These are phyloP conservation scores for Auriculariales sp. DNA, from an alignment of 768 basidiomycete species.

Conservation along the genomic window DNA sequence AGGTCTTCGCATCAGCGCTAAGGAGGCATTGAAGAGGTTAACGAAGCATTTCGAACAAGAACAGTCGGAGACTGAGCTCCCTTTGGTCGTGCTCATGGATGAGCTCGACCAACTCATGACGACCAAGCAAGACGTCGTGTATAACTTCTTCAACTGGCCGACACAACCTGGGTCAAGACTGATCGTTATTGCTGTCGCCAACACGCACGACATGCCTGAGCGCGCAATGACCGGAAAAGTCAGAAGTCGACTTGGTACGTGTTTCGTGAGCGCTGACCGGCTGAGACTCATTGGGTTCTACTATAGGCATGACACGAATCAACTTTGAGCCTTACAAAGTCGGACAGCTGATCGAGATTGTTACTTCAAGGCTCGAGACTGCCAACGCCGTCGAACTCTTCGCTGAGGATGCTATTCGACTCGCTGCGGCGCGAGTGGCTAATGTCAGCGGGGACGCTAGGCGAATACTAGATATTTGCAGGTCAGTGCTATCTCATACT, in stretches of 20 bases:
- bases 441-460: slow-evolving; percentile 89
- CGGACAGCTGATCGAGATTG: slow-evolving; percentile 68
- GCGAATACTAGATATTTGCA: slow-evolving; percentile 82
- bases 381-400: slow-evolving; percentile 33
- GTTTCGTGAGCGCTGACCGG: no score
- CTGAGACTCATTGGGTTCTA: no score
- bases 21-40: slow-evolving; percentile 70
- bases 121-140: slow-evolving; percentile 92
- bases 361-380: slow-evolving; percentile 61
- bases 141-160: slow-evolving; percentile 99
- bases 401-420: slow-evolving; percentile 63
- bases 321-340: slow-evolving; percentile 85
- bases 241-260: slow-evolving; percentile 73
- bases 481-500: slow-evolving; percentile 29
- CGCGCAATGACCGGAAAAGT: slow-evolving; percentile 86
- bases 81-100: slow-evolving; percentile 92
- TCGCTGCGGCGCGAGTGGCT: slow-evolving; percentile 69
- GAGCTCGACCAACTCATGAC: slow-evolving; percentile 96
- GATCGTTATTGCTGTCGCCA: slow-evolving; percentile 92
- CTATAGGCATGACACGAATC: slow-evolving; percentile 71
- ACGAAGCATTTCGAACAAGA: slow-evolving; percentile 63
- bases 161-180: slow-evolving; percentile 77
- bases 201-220: slow-evolving; percentile 96
- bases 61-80: slow-evolving; percentile 39
- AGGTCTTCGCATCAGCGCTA: slow-evolving; percentile 54